phyloP scores from a whole-genome alignment of 805 yeast genomes.

The Wickerhamiella allomyrinae region DNA sequence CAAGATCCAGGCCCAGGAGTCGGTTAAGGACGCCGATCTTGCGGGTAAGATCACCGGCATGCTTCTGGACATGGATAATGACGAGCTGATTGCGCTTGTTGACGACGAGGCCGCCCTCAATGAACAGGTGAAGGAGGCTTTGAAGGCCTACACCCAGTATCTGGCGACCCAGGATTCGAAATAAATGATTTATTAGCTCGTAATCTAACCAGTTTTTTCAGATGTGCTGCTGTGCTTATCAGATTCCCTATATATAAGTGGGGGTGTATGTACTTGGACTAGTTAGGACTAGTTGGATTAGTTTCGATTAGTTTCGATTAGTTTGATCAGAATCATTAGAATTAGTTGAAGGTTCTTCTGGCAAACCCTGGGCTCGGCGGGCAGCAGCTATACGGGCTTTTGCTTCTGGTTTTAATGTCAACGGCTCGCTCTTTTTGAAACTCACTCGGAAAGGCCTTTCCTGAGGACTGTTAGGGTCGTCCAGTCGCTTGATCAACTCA shows the following conservation, averaged over 20 bases:
- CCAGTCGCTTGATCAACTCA: slow-evolving; percentile 21
- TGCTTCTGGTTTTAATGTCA: slow-evolving; percentile 21
- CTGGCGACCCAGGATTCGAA: slow-evolving; percentile 36
- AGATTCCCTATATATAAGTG: too few species aligned
- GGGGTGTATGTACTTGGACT: too few species aligned
- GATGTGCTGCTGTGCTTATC: too few species aligned
- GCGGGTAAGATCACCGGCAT: slow-evolving; percentile 99
- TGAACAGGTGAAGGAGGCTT: slow-evolving; percentile 87
- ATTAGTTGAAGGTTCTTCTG: too few species aligned
- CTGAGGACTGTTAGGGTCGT: slow-evolving; percentile 16
- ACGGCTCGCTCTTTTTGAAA: slow-evolving; percentile 19
- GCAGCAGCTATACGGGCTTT: slow-evolving; percentile 9
- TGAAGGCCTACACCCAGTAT: slow-evolving; percentile 85
- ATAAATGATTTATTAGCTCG: slow-evolving; percentile 1
- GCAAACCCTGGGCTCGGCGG: too few species aligned
- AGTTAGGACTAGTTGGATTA: too few species aligned
- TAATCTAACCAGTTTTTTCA: background rate
- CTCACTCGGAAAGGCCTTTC: slow-evolving; percentile 20
- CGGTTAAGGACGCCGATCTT: slow-evolving; percentile 81
- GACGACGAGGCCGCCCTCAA: slow-evolving; percentile 83
- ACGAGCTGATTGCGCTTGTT: slow-evolving; percentile 74
- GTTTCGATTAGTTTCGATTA: too few species aligned
- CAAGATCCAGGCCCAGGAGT: slow-evolving; percentile 72
- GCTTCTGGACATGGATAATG: slow-evolving; percentile 90
- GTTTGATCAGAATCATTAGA: too few species aligned